Evolutionary conservation across 495 filamentous ascomycete genomes (phyloP), one percentile per base, ranked within the genome.

Genomic region (Neurospora tetrasperma): DNA sequence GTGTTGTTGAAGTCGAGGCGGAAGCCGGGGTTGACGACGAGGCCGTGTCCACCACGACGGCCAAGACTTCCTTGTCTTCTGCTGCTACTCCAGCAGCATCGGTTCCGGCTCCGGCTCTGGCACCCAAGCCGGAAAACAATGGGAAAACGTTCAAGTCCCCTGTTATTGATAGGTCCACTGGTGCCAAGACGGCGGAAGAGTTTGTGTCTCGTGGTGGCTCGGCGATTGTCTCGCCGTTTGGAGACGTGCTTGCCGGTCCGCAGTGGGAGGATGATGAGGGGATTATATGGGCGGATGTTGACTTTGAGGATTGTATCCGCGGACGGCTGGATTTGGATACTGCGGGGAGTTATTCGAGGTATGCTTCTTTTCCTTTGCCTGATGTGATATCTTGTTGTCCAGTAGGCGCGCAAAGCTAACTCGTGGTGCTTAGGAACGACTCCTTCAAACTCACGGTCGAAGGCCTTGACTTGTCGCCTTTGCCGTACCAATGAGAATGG

Each of bases 181-280:
- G 54, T 54, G 42, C 43, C 23, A 42, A 41, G 48, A 43, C 43
- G 38, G 35, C 48, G 14, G 81, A 82, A 8, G 82, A 82, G 5
- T 91, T 87, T 72, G 76, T 88, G 68, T 92, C 85, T 69, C 86
- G 90, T 9, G 95, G 94, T 38, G 95, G 95, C 0, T 95, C 92
- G 0, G 91, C 89, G 74, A 94, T 98, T 74, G 83, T 97, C 66
- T 90, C 87, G 8, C 95, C 95, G 0, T 83, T 92, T 41, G 95
- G 95, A 0, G 87, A 94, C 5, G 87, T 94, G 4, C 79, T 97
- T 0, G 88, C 87, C 0, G 94, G 93, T 0, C 95, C 95, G 1
- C 82, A 96, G 70, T 97, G 93, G 93, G 92, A 96, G 71, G 88
- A 90, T 42, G 89, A 94, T 8, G 77, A 83, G 27, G 83, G 83